Percentiles rank a stretch among this genome's conserved stretches.
These are phyloP conservation scores for Starmerella sp. DNA, from an alignment of 805 yeast genomes.

Conservation along the genomic window DNA sequence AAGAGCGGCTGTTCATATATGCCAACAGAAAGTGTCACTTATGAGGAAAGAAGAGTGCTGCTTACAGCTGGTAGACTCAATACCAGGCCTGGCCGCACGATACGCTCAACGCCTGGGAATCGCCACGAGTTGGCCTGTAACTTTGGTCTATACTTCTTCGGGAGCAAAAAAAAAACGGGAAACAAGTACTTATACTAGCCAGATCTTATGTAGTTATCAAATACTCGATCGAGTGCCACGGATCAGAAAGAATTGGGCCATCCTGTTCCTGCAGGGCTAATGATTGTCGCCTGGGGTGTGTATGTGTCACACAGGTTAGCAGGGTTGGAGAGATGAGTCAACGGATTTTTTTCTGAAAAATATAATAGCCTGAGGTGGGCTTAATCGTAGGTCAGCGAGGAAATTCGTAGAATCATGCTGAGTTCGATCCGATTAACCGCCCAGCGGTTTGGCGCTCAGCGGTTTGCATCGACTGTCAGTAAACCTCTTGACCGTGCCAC, in stretches of 20 bases:
- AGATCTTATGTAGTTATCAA: no score
- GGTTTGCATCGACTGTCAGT: conserved; percentile 31
- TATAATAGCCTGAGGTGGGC: not conserved
- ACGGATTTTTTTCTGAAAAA: conserved; percentile 1
- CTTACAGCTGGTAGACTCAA: not conserved
- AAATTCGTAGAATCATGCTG: not conserved
- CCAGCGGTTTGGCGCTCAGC: not conserved
- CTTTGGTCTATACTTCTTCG: no score
- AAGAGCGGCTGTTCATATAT: no score
- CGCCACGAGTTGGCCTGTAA: no score
- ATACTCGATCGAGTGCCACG: no score
- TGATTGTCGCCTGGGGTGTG: not conserved
- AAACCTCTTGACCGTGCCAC: conserved; percentile 55
- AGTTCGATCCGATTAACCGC: conserved; percentile 1
- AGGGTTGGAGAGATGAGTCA: conserved; percentile 1
- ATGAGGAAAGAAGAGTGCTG: not conserved
- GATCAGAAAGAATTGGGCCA: no score
- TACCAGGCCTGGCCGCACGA: not conserved
- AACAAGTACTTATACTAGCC: no score
- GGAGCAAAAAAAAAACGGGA: no score
- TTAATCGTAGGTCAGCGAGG: not conserved
- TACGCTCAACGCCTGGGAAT: not conserved
- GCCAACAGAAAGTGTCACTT: not conserved
- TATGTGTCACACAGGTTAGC: not conserved
- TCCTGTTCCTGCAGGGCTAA: not conserved